Conservation (phyloP, 2,329 filamentous ascomycete genomes). For the Beauveria medogensis region DNA sequence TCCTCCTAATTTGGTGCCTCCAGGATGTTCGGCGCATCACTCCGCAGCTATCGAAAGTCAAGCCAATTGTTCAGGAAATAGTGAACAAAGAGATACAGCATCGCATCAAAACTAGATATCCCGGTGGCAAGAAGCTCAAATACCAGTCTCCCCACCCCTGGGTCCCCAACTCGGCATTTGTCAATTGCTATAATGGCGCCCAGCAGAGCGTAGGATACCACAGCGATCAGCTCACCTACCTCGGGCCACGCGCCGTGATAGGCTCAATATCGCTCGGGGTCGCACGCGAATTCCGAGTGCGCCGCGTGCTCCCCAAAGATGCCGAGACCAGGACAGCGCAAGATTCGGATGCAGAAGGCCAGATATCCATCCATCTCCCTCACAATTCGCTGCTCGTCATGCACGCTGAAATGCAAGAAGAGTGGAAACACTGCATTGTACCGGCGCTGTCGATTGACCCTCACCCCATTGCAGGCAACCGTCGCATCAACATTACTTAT, state of each 20-base stretch:
- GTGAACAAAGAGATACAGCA: constrained; percentile 72
- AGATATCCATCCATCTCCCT: constrained; percentile 86
- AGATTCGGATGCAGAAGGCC: constrained; percentile 61
- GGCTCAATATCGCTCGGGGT: constrained; percentile 87
- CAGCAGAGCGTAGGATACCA: constrained; percentile 85
- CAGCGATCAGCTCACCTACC: constrained; percentile 84
- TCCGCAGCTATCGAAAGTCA: constrained; percentile 63
- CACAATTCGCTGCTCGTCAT: constrained; percentile 92
- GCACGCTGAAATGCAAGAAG: constrained; percentile 97
- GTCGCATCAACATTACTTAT: constrained; percentile 90
- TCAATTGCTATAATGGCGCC: constrained; percentile 85
- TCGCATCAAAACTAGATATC: constrained; percentile 62
- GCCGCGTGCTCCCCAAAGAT: constrained; percentile 60
- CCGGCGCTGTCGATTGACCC: constrained; percentile 71
- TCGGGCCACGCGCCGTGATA: constrained; percentile 81
- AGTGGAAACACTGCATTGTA: constrained; percentile 85
- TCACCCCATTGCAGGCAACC: constrained; percentile 72
- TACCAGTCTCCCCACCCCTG: constrained; percentile 68
- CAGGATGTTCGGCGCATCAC: constrained; percentile 70
- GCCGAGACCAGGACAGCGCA: constrained; percentile 30
- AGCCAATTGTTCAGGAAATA: constrained; percentile 58
- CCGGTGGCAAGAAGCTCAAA: constrained; percentile 62
- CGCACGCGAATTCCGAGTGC: constrained; percentile 84
- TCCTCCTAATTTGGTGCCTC: not conserved
- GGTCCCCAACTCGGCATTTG: constrained; percentile 83